These are phyloP conservation scores for Starmerella riodocensis DNA, from an alignment of 805 yeast species.

Conservation along the genomic window DNA sequence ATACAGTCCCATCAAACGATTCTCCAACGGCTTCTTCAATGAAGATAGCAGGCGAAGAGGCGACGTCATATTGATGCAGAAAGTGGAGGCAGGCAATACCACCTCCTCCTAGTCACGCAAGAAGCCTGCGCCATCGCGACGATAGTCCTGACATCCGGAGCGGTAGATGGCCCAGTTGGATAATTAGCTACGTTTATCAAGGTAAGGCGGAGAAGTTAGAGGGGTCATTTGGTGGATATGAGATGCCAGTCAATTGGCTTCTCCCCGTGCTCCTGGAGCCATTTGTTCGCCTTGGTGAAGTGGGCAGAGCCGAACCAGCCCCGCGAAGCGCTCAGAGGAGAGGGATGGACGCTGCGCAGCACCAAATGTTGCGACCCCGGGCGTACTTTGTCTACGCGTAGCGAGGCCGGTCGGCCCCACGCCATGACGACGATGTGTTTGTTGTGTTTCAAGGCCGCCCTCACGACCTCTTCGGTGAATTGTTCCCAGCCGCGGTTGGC, in stretches of 20 bases:
- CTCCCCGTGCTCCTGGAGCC: slow-evolving; percentile 43
- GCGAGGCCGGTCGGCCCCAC: slow-evolving; percentile 69
- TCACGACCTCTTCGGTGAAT: slow-evolving; percentile 64
- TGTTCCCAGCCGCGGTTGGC: slow-evolving; percentile 84
- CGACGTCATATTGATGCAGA: slow-evolving; percentile 50
- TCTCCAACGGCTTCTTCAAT: slow-evolving; percentile 70
- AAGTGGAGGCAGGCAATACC: too few relatives aligned
- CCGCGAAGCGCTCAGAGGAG: slow-evolving; percentile 80
- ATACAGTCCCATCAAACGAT: slow-evolving; percentile 33
- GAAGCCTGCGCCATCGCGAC: too few relatives aligned
- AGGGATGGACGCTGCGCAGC: slow-evolving; percentile 77
- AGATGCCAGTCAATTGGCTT: slow-evolving; percentile 57
- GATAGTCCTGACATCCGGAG: too few relatives aligned
- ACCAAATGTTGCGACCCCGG: slow-evolving; percentile 32
- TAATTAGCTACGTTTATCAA: too few relatives aligned
- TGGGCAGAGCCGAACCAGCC: slow-evolving; percentile 74
- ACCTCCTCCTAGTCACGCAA: too few relatives aligned
- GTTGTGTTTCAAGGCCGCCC: slow-evolving; percentile 32
- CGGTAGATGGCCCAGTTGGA: neutral
- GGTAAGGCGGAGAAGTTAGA: too few relatives aligned
- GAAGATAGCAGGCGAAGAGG: slow-evolving; percentile 79
- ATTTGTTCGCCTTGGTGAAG: slow-evolving; percentile 61
- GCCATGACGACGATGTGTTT: slow-evolving; percentile 53
- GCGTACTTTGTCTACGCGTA: slow-evolving; percentile 36
- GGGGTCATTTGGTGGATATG: slow-evolving; percentile 8